phyloP scores from a whole-genome alignment of 139 green algal genomes.

The Yamagishiella unicocca region DNA sequence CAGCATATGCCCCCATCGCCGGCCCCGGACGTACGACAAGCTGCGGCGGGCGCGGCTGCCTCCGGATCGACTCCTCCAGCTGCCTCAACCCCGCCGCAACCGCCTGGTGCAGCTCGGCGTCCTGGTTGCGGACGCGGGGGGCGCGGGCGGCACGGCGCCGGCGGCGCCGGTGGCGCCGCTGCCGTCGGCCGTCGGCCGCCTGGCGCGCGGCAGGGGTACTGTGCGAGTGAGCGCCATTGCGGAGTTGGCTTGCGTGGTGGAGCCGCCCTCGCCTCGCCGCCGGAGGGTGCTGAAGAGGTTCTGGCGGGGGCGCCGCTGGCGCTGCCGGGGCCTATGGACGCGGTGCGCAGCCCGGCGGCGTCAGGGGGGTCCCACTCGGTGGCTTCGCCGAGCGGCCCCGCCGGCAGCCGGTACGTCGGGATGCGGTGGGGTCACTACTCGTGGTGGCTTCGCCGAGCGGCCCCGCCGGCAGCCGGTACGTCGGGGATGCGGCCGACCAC shows the following conservation, averaged over 20 bases:
- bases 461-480: background rate
- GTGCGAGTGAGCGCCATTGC: background rate
- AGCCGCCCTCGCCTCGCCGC: conserved; percentile 20
- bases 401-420: too few species aligned
- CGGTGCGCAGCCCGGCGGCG: background rate
- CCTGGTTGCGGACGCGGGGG: background rate
- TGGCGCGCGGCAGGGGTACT: background rate
- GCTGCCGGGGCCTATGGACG: background rate
- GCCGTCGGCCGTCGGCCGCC: background rate
- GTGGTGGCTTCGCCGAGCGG: background rate
- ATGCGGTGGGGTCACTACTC: background rate
- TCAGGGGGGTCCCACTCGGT: background rate
- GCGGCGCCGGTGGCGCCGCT: background rate
- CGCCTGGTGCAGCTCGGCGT: background rate
- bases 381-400: conserved; percentile 11
- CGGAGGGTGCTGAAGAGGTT: conserved; percentile 47
- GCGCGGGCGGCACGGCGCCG: background rate
- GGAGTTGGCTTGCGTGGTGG: background rate
- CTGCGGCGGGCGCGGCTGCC: conserved; percentile 1
- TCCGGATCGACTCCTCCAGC: conserved; percentile 5
- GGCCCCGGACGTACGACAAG: background rate
- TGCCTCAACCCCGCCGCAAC: conserved; percentile 20
- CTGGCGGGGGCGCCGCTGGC: background rate
- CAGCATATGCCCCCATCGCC: background rate
- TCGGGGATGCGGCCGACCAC: background rate